Base-by-base conservation (phyloP, 2,329 filamentous ascomycete genomes). In the Exophiala mesophila region DNA sequence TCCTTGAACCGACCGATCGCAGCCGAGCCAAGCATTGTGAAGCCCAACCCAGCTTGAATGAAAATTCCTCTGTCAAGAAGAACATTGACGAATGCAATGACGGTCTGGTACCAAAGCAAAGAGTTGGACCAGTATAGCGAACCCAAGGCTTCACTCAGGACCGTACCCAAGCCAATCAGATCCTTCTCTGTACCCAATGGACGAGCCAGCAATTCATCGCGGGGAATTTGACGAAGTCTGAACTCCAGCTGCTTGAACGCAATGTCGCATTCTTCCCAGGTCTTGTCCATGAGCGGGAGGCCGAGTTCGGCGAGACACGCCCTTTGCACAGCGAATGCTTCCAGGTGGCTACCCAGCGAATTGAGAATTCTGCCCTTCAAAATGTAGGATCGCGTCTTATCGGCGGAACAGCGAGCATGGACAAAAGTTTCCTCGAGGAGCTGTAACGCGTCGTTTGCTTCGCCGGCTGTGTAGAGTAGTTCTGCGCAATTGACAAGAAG, bases 301-400 rank as follows among this genome's bases (percentile, higher is more conserved):
- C 78, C 84, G 9, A 95, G 72, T 9, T 82, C 82, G 19, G 66
- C 68, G 12, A 96, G 67, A 49, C 85, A 88, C 33, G 80, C 75
- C 56, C 82, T 82, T 17, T 96, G 68, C 1, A 78, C 77, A 21
- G 74, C 66, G 54, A 94, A 79, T 0, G 88, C 85, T 3, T 75
- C 75, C 16, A 72, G 66, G 19, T 81, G 78, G 51, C 94, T 79
- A 1, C 88, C 88, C 41, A 76, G 74, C 57, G 89, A 80, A 1
- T 84, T 79, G 55, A 82, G 79, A 33, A 95, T 83, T 36, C 88
- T 79, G 4, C 86, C 88, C 59, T 88, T 82, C 24, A 96, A 69
- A 29, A 95, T 83, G 68, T 83, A 94, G 0, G 87, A 86, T 6
- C 85, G 82, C 1, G 86, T 85, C 65, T 87, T 92, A 62, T 94